Conservation (phyloP, 2,329 filamentous ascomycete species). For the Fusarium sp. region DNA sequence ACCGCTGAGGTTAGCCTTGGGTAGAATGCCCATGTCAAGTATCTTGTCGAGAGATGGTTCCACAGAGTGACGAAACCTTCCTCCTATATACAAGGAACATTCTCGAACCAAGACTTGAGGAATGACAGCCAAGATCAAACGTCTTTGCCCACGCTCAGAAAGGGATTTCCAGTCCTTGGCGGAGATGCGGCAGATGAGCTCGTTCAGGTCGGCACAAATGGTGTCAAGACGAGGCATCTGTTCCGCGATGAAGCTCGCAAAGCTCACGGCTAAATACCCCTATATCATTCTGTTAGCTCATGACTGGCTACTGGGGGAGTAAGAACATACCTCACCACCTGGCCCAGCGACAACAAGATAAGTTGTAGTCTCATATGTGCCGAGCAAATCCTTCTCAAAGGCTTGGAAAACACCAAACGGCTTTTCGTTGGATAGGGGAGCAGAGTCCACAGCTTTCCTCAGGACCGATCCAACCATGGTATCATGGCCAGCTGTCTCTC, state of each 20-base stretch:
- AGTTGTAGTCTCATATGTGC: background rate
- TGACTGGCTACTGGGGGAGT: too few species aligned
- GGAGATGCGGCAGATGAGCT: constrained; percentile 3
- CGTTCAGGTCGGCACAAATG: constrained; percentile 1
- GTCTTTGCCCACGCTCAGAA: background rate
- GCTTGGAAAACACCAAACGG: background rate
- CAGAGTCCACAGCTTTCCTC: background rate
- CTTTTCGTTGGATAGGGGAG: background rate
- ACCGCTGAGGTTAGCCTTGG: background rate
- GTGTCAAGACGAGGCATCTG: background rate
- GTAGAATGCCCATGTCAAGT: background rate
- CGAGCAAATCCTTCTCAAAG: background rate
- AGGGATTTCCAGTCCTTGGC: background rate
- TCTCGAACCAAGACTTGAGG: background rate
- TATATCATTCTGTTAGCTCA: constrained; percentile 1
- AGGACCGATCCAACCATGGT: constrained; percentile 1
- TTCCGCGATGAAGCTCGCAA: background rate
- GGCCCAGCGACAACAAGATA: constrained; percentile 6
- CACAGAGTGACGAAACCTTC: constrained; percentile 1
- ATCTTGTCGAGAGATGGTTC: background rate
- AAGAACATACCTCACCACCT: constrained; percentile 7
- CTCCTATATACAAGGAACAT: background rate
- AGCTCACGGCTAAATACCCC: constrained; percentile 2
- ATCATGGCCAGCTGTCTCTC: background rate
- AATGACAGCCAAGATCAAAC: background rate